phyloP scores from a whole-genome alignment of 2,329 filamentous ascomycete genomes.

The Clonostachys rhizophaga region DNA sequence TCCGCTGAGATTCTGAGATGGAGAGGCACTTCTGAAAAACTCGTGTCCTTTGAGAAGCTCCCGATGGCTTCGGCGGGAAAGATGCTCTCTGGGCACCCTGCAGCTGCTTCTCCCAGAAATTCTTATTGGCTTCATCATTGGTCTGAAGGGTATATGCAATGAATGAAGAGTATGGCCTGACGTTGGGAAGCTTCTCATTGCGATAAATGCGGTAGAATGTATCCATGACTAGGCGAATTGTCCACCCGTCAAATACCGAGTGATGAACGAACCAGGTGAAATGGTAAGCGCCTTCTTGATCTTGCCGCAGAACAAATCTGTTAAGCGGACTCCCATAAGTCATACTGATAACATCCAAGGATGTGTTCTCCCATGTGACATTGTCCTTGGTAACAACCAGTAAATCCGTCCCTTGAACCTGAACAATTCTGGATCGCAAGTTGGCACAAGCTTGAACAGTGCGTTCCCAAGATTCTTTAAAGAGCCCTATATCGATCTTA shows the following conservation, averaged over 20 bases:
- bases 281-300: background rate
- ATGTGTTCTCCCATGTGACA: background rate
- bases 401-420: constrained; percentile 3
- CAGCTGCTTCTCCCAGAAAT: constrained; percentile 1
- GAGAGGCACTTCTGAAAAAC: background rate
- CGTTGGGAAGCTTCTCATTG: constrained; percentile 3
- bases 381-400: constrained; percentile 7
- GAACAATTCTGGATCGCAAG: constrained; percentile 10
- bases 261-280: constrained; percentile 17
- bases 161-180: constrained; percentile 6
- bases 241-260: constrained; percentile 17
- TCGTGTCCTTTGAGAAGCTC: background rate
- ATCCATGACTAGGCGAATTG: constrained; percentile 1
- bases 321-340: constrained; percentile 2
- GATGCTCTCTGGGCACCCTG: constrained; percentile 3
- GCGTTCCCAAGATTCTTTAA: constrained; percentile 8
- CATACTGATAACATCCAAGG: background rate
- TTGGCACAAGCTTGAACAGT: constrained; percentile 5
- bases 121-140: background rate
- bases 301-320: background rate
- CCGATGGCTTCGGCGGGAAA: constrained; percentile 3
- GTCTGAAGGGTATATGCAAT: background rate
- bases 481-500: constrained; percentile 3
- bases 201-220: constrained; percentile 1
- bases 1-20: background rate